These are phyloP conservation scores for Monosporascus ibericus DNA, from an alignment of 2,329 filamentous ascomycete species.

Conservation along the genomic window DNA sequence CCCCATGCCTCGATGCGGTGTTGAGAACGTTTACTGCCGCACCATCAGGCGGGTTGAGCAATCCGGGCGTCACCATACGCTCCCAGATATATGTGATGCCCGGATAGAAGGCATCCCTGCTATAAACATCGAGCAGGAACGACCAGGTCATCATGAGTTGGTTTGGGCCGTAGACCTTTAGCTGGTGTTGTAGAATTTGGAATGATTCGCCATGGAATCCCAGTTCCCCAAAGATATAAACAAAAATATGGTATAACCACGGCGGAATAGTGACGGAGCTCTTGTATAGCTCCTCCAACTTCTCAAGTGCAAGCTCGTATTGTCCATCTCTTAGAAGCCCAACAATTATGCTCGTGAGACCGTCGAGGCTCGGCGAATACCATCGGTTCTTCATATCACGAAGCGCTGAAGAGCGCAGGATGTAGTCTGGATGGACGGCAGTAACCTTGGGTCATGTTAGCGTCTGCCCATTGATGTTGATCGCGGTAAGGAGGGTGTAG, in stretches of 20 bases:
- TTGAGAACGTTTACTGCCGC: slow-evolving; percentile 64
- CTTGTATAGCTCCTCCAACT: slow-evolving; percentile 60
- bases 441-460: slow-evolving; percentile 45
- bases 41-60: slow-evolving; percentile 58
- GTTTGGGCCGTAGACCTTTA: slow-evolving; percentile 32
- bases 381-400: slow-evolving; percentile 69
- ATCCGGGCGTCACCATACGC: slow-evolving; percentile 47
- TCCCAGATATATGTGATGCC: slow-evolving; percentile 69
- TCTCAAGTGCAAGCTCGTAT: slow-evolving; percentile 71
- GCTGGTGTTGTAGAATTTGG: slow-evolving; percentile 56
- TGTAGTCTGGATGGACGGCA: slow-evolving; percentile 79
- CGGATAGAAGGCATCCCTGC: slow-evolving; percentile 54
- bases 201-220: slow-evolving; percentile 75
- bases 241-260: slow-evolving; percentile 76
- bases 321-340: slow-evolving; percentile 76
- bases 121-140: slow-evolving; percentile 70
- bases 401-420: slow-evolving; percentile 66
- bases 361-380: slow-evolving; percentile 56
- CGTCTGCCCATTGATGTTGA: slow-evolving; percentile 3
- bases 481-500: neutral
- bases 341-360: slow-evolving; percentile 61
- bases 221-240: slow-evolving; percentile 65
- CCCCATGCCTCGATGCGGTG: slow-evolving; percentile 62
- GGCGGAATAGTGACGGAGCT: slow-evolving; percentile 48
- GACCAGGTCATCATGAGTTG: slow-evolving; percentile 54